phyloP scores from a whole-genome alignment of 2,329 filamentous ascomycete genomes.

The Zasmidium citrigriseum region DNA sequence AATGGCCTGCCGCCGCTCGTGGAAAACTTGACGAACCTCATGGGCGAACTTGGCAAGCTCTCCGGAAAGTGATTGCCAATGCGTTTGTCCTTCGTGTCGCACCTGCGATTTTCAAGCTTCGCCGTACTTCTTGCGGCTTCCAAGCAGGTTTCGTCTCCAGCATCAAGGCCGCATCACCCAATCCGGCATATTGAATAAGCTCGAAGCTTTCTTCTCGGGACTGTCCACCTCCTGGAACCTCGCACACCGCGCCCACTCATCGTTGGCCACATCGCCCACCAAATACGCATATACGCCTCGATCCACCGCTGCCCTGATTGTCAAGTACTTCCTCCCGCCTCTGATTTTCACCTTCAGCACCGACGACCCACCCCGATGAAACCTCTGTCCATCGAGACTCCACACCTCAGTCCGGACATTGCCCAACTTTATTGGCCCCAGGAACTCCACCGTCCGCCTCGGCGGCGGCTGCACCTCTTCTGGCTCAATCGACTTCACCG shows the following conservation, averaged over 20 bases:
- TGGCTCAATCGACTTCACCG: neutral
- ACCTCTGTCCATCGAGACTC: neutral
- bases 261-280: neutral
- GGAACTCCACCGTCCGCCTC: neutral
- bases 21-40: slow-evolving; percentile 63
- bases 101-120: too few relatives aligned
- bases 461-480: neutral
- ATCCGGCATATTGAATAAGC: neutral
- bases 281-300: neutral
- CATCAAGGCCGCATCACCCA: neutral
- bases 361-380: neutral
- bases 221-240: neutral
- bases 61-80: slow-evolving; percentile 13
- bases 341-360: neutral
- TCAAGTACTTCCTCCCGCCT: neutral
- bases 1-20: slow-evolving; percentile 57
- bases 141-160: too few relatives aligned
- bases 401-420: neutral
- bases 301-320: neutral
- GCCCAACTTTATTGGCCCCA: neutral
- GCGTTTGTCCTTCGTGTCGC: neutral
- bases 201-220: neutral
- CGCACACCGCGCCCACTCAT: neutral
- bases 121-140: too few relatives aligned
- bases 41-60: slow-evolving; percentile 53